phyloP scores from a whole-genome alignment of 108 stramenopile species.

The Cylindrotheca closterium region DNA sequence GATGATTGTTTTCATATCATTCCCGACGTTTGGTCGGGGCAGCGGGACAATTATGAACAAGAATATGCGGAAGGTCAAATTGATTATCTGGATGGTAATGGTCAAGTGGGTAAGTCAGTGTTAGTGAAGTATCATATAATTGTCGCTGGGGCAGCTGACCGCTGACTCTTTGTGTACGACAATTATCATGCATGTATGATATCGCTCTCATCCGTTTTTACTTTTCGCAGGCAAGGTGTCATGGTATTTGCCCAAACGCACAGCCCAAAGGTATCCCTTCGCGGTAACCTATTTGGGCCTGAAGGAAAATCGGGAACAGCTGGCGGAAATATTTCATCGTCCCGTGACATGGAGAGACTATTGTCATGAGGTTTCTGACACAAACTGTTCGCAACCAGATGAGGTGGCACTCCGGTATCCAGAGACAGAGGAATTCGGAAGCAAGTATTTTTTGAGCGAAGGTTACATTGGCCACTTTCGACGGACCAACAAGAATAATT shows the following conservation, averaged over 20 bases:
- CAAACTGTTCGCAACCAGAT: slow-evolving; percentile 26
- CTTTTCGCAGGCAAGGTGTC: no score
- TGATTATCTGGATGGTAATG: slow-evolving; percentile 27
- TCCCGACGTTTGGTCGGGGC: slow-evolving; percentile 30
- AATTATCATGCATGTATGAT: no score
- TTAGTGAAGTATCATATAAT: no score
- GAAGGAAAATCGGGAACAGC: slow-evolving; percentile 17
- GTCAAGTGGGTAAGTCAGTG: slow-evolving; percentile 35
- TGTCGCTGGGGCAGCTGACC: no score
- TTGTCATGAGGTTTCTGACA: slow-evolving; percentile 18
- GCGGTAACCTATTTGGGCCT: slow-evolving; percentile 30
- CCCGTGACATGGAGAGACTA: slow-evolving; percentile 49
- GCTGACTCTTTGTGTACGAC: no score
- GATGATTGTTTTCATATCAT: slow-evolving; percentile 28
- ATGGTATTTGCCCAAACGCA: slow-evolving; percentile 36
- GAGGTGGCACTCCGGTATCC: slow-evolving; percentile 9
- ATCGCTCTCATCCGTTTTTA: no score
- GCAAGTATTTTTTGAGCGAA: slow-evolving; percentile 10
- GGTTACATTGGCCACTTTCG: slow-evolving; percentile 25
- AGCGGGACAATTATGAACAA: slow-evolving; percentile 3
- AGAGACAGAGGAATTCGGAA: slow-evolving; percentile 11
- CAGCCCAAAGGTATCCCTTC: slow-evolving; percentile 22
- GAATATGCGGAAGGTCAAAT: slow-evolving; percentile 9
- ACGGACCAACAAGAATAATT: slow-evolving; percentile 16
- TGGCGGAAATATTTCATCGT: slow-evolving; percentile 30